Evolutionary conservation across 2,329 filamentous ascomycete species (phyloP), one percentile per base, ranked within the genome.

Genomic region (Keithomyces neogunnii): DNA sequence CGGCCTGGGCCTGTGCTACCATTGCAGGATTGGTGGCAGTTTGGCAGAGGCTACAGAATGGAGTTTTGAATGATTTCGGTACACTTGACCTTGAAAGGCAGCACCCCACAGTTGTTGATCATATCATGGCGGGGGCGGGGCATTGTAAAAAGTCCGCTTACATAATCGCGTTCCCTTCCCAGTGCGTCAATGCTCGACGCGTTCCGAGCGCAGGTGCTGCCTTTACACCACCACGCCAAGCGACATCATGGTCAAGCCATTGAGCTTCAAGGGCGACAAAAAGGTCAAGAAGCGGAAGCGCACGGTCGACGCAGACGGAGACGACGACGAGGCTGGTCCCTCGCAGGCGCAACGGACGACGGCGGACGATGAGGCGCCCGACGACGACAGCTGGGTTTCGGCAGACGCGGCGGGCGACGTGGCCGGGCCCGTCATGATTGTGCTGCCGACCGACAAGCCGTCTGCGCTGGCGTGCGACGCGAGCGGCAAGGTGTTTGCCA

Each of bases 251-350:
- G 85, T 95, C 60, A 96, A 95, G 68, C 85, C 92, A 46, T 80
- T 99, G 53, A 77, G 83, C 47, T 99, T 99, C 78, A 99, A 99
- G 73, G 93, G 93, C 75, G 93, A 99, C 73, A 96, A 95, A 71
- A 93, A 93, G 73, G 73, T 81, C 53, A 96, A 93, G 71, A 96
- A 96, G 76, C 81, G 89, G 67, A 96, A 96, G 78, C 83, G 88
- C 60, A 71, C 78, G 46, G 73, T 75, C 49, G 47, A 33, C 6
- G 72, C 72, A 43, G 74, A 81, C 43, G 71, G 75, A 53, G 68
- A 72, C 38, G 66, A 68, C 10, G 66, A 78, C 43, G 70, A 75
- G 53, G 69, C 73, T 31, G 66, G 67, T 9, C 54, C 45, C 8
- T 52, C 40, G 47, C 61, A 57, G 56, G 56, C 57, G 32, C 61